Conservation (phyloP, 2,329 filamentous ascomycete species). For the Aurifilum marmelostoma region DNA sequence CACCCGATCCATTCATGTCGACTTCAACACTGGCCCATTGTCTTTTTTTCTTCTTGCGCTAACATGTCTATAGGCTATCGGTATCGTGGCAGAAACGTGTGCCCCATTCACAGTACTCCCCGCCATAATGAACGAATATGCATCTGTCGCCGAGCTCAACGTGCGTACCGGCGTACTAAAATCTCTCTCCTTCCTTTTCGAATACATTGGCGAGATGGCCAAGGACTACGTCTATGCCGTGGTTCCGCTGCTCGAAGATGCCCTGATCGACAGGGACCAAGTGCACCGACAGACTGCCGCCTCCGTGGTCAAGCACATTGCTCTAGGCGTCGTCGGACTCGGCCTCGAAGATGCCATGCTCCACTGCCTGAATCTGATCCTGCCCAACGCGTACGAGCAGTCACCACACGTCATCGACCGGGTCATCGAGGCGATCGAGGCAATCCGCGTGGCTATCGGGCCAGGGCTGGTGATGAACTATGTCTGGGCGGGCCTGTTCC, state of each 20-base stretch:
- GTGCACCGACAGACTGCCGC: conserved; percentile 97
- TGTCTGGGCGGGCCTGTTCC: conserved; percentile 96
- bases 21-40: too few species aligned
- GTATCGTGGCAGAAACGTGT: conserved; percentile 97
- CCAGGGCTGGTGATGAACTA: conserved; percentile 96
- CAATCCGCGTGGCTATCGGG: conserved; percentile 89
- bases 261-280: conserved; percentile 95
- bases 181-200: conserved; percentile 93
- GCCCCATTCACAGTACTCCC: conserved; percentile 98
- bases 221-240: conserved; percentile 99
- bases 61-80: conserved; percentile 65
- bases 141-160: conserved; percentile 91
- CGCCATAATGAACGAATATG: conserved; percentile 97
- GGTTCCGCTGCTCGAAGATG: conserved; percentile 92
- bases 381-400: conserved; percentile 97
- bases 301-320: conserved; percentile 96
- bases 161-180: conserved; percentile 99
- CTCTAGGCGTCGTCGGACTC: conserved; percentile 93
- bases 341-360: conserved; percentile 99
- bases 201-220: conserved; percentile 99
- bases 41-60: conserved; percentile 2
- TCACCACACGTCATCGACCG: conserved; percentile 98
- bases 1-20: background rate
- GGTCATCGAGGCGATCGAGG: conserved; percentile 96
- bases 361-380: conserved; percentile 92